Base-by-base conservation (phyloP, 2,329 filamentous ascomycete species). In the Chalara sp. region DNA sequence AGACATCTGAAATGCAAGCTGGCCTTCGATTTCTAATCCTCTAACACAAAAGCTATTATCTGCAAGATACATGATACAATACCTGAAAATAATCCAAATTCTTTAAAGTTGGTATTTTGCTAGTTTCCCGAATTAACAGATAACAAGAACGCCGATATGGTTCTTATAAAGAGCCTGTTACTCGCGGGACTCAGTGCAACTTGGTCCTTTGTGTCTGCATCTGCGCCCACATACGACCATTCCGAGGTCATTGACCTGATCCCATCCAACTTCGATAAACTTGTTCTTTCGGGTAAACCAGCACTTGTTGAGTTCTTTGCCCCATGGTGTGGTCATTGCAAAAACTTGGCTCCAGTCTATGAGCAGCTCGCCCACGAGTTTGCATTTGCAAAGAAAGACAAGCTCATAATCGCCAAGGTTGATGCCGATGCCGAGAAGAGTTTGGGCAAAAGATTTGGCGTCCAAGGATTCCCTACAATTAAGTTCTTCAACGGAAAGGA, bases 261-360 rank as follows among this genome's bases (percentile, higher is more conserved):
- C 53, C 90, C 92, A 50, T 75, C 76, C 63, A 99, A 96, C 76
- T 99, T 99, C 69, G 92, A 97, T 75, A 74, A 85, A 45, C 78
- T 96, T 50, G 89, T 96, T 57, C 78, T 96, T 54, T 92, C 88
- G 44, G 90, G 90, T 70, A 97, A 95, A 76, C 92, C 93, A 42
- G 91, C 93, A 0, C 84, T 99, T 30, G 90, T 97, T 62, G 91
- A 97, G 70, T 99, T 99, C 80, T 97, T 95, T 67, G 93, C 93
- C 33, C 91, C 92, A 29, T 99, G 93, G 93, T 99, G 93, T 67
- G 95, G 93, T 32, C 93, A 99, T 79, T 99, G 93, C 89, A 97
- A 97, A 81, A 95, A 76, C 65, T 86, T 99, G 33, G 93, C 93
- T 12, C 95, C 93, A 46, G 76, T 95, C 53, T 99, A 95, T 71